These are phyloP conservation scores for Massariosphaeria phaeospora DNA, from an alignment of 495 filamentous ascomycete species.

Conservation along the genomic window DNA sequence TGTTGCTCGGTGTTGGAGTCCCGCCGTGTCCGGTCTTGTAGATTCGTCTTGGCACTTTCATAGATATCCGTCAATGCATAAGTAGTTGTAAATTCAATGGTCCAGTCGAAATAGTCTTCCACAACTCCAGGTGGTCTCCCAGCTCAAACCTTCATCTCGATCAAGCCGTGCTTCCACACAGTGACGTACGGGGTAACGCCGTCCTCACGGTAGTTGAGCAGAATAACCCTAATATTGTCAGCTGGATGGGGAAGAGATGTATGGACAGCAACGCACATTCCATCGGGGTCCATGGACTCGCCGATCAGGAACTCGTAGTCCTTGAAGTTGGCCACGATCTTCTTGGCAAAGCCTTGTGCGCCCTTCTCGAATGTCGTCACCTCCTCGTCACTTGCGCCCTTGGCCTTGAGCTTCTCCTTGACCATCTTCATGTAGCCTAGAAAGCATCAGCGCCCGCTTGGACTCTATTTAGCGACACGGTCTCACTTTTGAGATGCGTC, in stretches of 20 bases:
- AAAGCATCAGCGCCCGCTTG: not conserved
- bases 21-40: not conserved
- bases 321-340: conserved; percentile 79
- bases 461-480: not conserved
- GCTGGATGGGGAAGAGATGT: not conserved
- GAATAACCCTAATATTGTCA: conserved; percentile 62
- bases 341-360: conserved; percentile 65
- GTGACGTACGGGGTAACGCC: conserved; percentile 83
- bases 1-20: too few relatives aligned
- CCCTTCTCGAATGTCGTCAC: conserved; percentile 73
- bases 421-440: conserved; percentile 86
- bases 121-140: not conserved
- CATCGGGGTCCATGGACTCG: conserved; percentile 83
- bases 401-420: conserved; percentile 61
- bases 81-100: conserved; percentile 12
- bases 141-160: conserved; percentile 82
- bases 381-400: conserved; percentile 54
- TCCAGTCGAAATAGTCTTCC: not conserved
- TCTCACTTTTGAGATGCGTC: conserved; percentile 71
- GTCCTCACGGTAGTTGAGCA: conserved; percentile 96
- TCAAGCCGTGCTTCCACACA: conserved; percentile 94
- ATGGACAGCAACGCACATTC: conserved; percentile 59
- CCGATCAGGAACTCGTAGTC: conserved; percentile 93
- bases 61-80: conserved; percentile 30
- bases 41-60: conserved; percentile 14